Conservation (phyloP, 2,329 filamentous ascomycete species). For the Cladobotryum mycophilum region DNA sequence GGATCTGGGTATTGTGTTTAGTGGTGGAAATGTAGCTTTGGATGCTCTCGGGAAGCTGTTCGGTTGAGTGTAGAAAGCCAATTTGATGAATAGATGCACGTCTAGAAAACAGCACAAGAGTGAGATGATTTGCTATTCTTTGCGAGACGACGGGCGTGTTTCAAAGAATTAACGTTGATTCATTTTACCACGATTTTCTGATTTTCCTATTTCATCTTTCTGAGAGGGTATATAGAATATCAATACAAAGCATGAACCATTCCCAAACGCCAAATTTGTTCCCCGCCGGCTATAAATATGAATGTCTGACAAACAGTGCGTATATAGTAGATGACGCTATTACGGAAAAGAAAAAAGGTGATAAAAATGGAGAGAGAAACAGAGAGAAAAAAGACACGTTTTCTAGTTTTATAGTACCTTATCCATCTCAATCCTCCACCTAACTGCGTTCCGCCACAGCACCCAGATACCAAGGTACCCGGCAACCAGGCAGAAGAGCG, state of each 20-base stretch:
- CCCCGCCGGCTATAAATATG: too few relatives aligned
- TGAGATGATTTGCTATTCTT: background rate
- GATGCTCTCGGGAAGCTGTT: constrained; percentile 50
- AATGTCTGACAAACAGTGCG: too few relatives aligned
- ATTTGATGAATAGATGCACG: background rate
- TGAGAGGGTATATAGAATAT: too few relatives aligned
- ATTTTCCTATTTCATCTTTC: too few relatives aligned
- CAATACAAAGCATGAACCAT: background rate
- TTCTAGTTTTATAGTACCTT: constrained; percentile 28
- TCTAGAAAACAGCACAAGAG: background rate
- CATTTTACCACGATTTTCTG: too few relatives aligned
- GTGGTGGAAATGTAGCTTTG: constrained; percentile 53
- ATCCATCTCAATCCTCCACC: constrained; percentile 62
- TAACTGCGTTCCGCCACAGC: constrained; percentile 53
- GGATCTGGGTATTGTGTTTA: constrained; percentile 58
- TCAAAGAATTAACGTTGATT: too few relatives aligned
- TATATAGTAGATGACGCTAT: too few relatives aligned
- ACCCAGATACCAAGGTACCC: constrained; percentile 53
- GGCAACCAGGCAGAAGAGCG: constrained; percentile 48
- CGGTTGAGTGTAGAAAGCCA: constrained; percentile 1
- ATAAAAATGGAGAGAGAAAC: too few relatives aligned
- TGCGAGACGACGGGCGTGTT: background rate
- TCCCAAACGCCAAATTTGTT: too few relatives aligned
- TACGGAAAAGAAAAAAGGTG: too few relatives aligned
- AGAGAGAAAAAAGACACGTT: constrained; percentile 9